phyloP scores from a whole-genome alignment of 2,329 filamentous ascomycete genomes.

The Ophiostoma sp. region DNA sequence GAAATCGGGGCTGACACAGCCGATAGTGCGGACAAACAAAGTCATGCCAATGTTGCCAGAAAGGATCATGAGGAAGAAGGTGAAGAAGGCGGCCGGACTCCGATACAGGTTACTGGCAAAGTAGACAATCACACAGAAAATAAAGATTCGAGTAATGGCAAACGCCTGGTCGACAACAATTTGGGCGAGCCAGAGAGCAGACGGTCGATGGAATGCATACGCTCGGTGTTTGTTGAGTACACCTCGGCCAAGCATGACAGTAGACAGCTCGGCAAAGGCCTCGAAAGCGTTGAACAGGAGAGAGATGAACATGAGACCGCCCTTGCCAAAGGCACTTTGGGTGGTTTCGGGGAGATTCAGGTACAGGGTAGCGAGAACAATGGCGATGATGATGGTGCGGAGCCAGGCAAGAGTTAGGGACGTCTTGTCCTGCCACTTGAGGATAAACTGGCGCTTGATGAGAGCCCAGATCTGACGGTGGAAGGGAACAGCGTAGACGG shows the following conservation, averaged over 20 bases:
- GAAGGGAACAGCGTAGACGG: slow-evolving; percentile 79
- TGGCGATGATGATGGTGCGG: slow-evolving; percentile 63
- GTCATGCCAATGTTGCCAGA: slow-evolving; percentile 68
- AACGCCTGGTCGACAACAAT: slow-evolving; percentile 75
- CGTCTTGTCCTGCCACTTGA: slow-evolving; percentile 82
- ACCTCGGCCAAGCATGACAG: slow-evolving; percentile 63
- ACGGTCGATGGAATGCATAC: slow-evolving; percentile 77
- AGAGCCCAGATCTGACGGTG: slow-evolving; percentile 76
- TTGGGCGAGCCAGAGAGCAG: slow-evolving; percentile 76
- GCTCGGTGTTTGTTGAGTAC: slow-evolving; percentile 81
- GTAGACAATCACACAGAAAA: slow-evolving; percentile 72
- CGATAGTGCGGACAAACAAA: slow-evolving; percentile 69
- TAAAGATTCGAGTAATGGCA: slow-evolving; percentile 61
- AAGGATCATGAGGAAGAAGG: slow-evolving; percentile 66
- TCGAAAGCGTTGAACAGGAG: slow-evolving; percentile 85
- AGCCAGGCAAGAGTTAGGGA: slow-evolving; percentile 69
- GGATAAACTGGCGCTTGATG: slow-evolving; percentile 76
- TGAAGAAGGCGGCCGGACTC: slow-evolving; percentile 74
- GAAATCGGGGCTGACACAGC: slow-evolving; percentile 71
- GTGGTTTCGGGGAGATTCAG: slow-evolving; percentile 61
- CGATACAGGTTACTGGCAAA: slow-evolving; percentile 67
- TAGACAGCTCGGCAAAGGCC: slow-evolving; percentile 70
- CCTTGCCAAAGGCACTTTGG: slow-evolving; percentile 71
- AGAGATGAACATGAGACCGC: slow-evolving; percentile 73
- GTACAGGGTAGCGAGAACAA: slow-evolving; percentile 76